A percentile compares a stretch with the other conserved stretches of the same genome.
Conservation (phyloP, 805 yeast genomes). For the Spathaspora arborariae region DNA sequence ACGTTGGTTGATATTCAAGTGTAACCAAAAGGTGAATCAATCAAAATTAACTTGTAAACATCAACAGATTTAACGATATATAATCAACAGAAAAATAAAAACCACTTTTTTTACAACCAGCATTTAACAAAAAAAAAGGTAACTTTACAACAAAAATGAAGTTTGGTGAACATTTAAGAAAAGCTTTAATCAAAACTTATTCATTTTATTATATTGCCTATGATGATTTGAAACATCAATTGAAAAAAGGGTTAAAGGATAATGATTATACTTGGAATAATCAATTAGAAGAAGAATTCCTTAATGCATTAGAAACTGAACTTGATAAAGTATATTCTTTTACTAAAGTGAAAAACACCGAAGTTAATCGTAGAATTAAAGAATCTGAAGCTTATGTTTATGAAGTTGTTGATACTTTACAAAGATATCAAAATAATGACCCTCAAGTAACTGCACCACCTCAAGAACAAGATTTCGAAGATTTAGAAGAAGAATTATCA, state of each 20-base stretch:
- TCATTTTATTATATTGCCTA: constrained; percentile 87
- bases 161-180: constrained; percentile 90
- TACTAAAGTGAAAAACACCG: constrained; percentile 83
- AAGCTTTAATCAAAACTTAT: constrained; percentile 86
- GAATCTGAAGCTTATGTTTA: constrained; percentile 73
- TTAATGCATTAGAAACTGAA: constrained; percentile 71
- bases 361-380: constrained; percentile 79
- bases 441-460: constrained; percentile 27
- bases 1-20: neutral
- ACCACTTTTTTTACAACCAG: neutral
- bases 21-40: neutral
- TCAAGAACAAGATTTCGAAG: constrained; percentile 41
- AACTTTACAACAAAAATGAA: constrained; percentile 78
- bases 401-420: constrained; percentile 53
- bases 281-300: constrained; percentile 76
- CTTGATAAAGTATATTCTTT: constrained; percentile 91
- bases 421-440: constrained; percentile 15
- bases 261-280: constrained; percentile 67
- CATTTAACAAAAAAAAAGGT: neutral
- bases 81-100: neutral
- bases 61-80: neutral
- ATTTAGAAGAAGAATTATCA: constrained; percentile 39
- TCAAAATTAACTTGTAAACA: neutral
- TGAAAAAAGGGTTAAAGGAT: constrained; percentile 64
- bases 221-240: constrained; percentile 81